These are phyloP conservation scores for Corylus americana DNA, from an alignment of 306 rosid species.

Conservation along the genomic window DNA sequence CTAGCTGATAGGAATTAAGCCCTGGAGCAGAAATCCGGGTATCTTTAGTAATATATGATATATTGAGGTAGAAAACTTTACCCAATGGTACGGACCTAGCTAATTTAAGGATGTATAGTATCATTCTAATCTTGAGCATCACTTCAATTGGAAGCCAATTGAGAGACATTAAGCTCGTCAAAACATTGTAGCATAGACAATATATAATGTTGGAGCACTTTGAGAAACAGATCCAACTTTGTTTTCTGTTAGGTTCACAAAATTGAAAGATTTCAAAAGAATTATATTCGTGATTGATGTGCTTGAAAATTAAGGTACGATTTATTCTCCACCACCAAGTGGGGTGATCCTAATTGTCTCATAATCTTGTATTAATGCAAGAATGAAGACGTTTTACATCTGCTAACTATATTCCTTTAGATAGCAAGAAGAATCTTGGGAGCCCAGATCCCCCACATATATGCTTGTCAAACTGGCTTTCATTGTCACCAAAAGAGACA, in stretches of 20 bases:
- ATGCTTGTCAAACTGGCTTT: too few relatives aligned
- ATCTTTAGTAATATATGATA: too few relatives aligned
- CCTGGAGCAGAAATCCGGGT: not conserved
- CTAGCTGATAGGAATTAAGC: not conserved
- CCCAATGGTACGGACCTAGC: not conserved
- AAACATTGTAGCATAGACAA: not conserved
- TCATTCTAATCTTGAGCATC: not conserved
- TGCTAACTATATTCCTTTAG: too few relatives aligned
- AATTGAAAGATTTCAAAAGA: not conserved
- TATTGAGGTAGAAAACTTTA: not conserved
- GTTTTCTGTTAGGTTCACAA: not conserved
- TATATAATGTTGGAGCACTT: not conserved
- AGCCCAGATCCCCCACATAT: too few relatives aligned
- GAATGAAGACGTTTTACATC: too few relatives aligned
- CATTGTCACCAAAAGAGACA: too few relatives aligned
- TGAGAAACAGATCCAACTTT: not conserved
- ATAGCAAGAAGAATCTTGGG: too few relatives aligned
- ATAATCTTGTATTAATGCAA: not conserved
- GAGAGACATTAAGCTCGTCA: not conserved
- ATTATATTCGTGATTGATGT: not conserved
- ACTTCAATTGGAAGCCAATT: not conserved
- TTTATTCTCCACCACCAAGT: not conserved
- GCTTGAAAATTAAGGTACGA: not conserved
- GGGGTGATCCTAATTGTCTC: not conserved
- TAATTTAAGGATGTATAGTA: too few relatives aligned